Evolutionary conservation across 768 basidiomycete species (phyloP).

Genomic region (Dacryopinax spathularia): DNA sequence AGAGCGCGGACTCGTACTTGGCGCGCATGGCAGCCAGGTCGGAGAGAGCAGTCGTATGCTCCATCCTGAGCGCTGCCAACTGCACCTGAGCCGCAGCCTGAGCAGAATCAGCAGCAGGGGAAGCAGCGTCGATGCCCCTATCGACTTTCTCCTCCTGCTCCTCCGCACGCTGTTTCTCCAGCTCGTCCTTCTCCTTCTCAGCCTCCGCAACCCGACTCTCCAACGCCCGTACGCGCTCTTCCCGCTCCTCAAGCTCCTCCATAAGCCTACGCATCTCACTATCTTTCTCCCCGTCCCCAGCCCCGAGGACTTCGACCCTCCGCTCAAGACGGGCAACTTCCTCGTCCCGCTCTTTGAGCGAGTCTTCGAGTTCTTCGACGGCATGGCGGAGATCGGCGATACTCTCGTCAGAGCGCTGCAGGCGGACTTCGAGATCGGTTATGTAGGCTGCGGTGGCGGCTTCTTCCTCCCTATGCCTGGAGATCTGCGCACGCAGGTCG

Average conservation of each 20-base stretch:
- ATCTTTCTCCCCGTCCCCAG: conserved; percentile 35
- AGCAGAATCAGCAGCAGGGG: conserved; percentile 19
- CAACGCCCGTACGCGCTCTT: conserved; percentile 57
- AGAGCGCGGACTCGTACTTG: conserved; percentile 80
- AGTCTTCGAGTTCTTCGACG: conserved; percentile 63
- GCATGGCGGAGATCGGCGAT: conserved; percentile 50
- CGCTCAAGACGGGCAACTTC: conserved; percentile 58
- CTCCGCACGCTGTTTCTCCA: conserved; percentile 48
- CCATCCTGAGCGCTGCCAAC: conserved; percentile 61
- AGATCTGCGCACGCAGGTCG: conserved; percentile 72
- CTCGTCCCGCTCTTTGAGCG: conserved; percentile 56
- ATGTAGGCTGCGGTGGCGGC: conserved; percentile 63
- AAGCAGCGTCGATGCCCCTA: conserved; percentile 13
- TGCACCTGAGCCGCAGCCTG: conserved; percentile 42
- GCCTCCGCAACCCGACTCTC: conserved; percentile 69
- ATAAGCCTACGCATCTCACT: conserved; percentile 60
- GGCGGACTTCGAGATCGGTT: conserved; percentile 67
- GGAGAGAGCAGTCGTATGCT: conserved; percentile 61
- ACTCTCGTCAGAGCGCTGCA: conserved; percentile 66
- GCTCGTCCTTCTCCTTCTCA: conserved; percentile 55
- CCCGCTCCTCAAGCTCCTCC: conserved; percentile 69
- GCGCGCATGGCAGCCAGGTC: conserved; percentile 63
- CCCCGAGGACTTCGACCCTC: conserved; percentile 45
- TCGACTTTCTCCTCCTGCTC: conserved; percentile 6
- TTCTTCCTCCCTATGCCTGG: conserved; percentile 63